A percentile compares a stretch with the other conserved stretches of the same genome.
phyloP scores from a whole-genome alignment of 441 rosid species.

The Gossypium davidsonii region DNA sequence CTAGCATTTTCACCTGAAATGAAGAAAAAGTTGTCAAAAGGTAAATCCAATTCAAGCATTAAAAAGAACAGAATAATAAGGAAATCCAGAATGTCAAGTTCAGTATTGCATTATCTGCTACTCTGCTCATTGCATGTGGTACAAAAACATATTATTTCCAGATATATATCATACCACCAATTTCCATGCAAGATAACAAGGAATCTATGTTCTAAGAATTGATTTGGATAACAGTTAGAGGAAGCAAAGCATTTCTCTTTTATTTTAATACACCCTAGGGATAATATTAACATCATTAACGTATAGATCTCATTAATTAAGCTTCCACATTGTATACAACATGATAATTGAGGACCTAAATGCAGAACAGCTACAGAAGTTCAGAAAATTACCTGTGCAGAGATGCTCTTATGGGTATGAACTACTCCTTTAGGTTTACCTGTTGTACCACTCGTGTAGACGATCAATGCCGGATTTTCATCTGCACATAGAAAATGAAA shows the following conservation, averaged over 20 bases:
- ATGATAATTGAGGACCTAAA: background rate
- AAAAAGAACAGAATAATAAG: background rate
- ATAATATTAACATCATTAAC: background rate
- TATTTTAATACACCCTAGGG: background rate
- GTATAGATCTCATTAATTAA: background rate
- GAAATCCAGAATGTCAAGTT: background rate
- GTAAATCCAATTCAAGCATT: background rate
- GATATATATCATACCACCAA: background rate
- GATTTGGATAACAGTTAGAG: background rate
- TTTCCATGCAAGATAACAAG: background rate
- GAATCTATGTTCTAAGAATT: background rate
- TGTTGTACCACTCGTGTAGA: slow-evolving; percentile 97
- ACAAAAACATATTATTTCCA: background rate
- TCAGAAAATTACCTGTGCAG: slow-evolving; percentile 57
- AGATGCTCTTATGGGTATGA: slow-evolving; percentile 82
- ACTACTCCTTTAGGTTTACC: slow-evolving; percentile 98
- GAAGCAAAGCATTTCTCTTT: background rate
- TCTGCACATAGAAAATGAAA: slow-evolving; percentile 32
- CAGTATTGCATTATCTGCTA: background rate
- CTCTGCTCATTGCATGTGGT: background rate
- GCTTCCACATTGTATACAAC: background rate
- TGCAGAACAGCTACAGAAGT: background rate
- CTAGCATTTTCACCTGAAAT: slow-evolving; percentile 71
- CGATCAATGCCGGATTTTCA: slow-evolving; percentile 78
- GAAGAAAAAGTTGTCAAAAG: slow-evolving; percentile 17